phyloP scores from a whole-genome alignment of 2,329 filamentous ascomycete species.

The Cladophialophora exuberans region DNA sequence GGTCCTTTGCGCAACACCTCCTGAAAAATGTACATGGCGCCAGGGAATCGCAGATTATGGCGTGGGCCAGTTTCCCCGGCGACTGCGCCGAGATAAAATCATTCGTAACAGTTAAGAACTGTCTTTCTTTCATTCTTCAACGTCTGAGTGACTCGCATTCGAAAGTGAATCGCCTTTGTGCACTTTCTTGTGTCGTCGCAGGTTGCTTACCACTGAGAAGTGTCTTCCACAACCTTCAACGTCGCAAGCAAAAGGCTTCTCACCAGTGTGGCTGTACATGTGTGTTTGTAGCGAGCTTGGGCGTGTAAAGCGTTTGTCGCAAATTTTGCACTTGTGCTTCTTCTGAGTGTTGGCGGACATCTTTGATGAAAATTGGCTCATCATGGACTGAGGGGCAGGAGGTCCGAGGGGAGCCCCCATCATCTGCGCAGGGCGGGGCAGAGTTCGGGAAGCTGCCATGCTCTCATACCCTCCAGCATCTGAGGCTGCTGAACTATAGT shows the following conservation, averaged over 20 bases:
- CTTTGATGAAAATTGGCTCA: conserved; percentile 97
- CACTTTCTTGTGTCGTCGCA: conserved; percentile 92
- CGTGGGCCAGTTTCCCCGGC: conserved; percentile 6
- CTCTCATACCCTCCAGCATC: conserved; percentile 77
- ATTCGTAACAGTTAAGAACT: too few species aligned
- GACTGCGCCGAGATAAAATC: too few species aligned
- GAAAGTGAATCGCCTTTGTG: conserved; percentile 66
- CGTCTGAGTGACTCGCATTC: conserved; percentile 32
- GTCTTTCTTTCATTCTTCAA: conserved; percentile 26
- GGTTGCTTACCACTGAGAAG: conserved; percentile 95
- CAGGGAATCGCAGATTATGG: conserved; percentile 13
- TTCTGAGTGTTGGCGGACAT: conserved; percentile 94
- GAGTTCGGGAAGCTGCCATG: conserved; percentile 71
- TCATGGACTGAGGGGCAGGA: conserved; percentile 93
- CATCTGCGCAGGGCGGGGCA: conserved; percentile 75
- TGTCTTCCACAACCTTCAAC: conserved; percentile 93
- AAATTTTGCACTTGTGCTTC: conserved; percentile 99
- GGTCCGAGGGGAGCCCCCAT: conserved; percentile 66
- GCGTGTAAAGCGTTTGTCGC: conserved; percentile 94
- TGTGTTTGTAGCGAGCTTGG: conserved; percentile 95
- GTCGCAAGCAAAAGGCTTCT: conserved; percentile 95
- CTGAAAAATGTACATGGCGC: conserved; percentile 21
- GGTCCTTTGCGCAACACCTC: conserved; percentile 10
- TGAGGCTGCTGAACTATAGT: conserved; percentile 87
- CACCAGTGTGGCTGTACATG: conserved; percentile 98